Evolutionary conservation across 2,329 filamentous ascomycete genomes (phyloP).

Genomic region (Monosporascus sp.): DNA sequence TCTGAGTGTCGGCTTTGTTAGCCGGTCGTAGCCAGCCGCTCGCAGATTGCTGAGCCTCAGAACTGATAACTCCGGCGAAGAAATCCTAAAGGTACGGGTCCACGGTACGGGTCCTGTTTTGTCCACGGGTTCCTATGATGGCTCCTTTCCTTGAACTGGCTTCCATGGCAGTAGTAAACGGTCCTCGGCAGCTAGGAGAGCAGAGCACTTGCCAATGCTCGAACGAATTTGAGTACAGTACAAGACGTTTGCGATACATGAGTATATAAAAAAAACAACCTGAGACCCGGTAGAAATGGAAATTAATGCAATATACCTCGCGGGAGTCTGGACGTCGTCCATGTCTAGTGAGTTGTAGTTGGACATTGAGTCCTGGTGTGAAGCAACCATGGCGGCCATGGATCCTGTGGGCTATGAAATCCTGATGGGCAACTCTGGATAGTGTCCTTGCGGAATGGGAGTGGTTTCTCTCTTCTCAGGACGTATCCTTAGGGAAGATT

Average conservation of each 20-base stretch:
- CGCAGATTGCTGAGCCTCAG: conserved; percentile 17
- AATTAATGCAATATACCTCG: conserved; percentile 57
- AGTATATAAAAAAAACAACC: conserved; percentile 27
- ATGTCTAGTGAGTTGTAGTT: conserved; percentile 50
- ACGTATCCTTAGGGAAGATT: conserved; percentile 13
- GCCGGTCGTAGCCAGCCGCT: conserved; percentile 12
- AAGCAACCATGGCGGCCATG: conserved; percentile 47
- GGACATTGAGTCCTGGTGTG: conserved; percentile 46
- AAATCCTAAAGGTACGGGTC: conserved; percentile 7
- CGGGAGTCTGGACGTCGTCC: conserved; percentile 55
- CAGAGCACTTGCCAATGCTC: not conserved
- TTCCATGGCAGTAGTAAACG: not conserved
- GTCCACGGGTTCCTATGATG: conserved; percentile 6
- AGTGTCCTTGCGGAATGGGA: conserved; percentile 21
- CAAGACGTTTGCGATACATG: conserved; percentile 20
- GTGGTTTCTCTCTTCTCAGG: conserved; percentile 20
- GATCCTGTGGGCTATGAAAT: conserved; percentile 36
- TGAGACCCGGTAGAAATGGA: conserved; percentile 42
- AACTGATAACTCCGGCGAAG: conserved; percentile 13
- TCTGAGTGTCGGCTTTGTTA: conserved; percentile 23
- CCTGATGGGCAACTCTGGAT: conserved; percentile 27
- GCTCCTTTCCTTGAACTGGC: conserved; percentile 11
- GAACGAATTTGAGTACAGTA: not conserved
- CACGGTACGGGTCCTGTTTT: conserved; percentile 8
- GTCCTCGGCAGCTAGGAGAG: not conserved